phyloP scores from a whole-genome alignment of 2,329 filamentous ascomycete genomes.

The Magnaporthiopsis incrustans region DNA sequence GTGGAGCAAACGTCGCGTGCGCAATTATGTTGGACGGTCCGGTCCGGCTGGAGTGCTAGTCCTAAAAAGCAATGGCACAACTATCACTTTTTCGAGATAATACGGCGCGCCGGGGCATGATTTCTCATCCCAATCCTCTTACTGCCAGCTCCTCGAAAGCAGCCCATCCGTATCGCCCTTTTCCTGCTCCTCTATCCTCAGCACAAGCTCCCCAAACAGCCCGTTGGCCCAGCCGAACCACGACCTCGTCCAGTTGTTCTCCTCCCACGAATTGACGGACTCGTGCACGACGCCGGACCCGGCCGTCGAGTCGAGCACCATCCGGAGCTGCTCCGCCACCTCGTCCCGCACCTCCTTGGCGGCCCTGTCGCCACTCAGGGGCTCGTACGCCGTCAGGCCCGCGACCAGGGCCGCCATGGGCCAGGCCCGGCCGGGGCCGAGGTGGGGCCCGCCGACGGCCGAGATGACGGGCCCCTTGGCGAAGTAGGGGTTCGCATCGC shows the following conservation, averaged over 20 bases:
- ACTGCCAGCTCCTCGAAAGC: conserved; percentile 23
- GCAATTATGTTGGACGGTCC: too few species aligned
- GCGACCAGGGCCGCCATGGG: conserved; percentile 48
- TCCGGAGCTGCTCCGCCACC: conserved; percentile 25
- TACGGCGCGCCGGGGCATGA: too few species aligned
- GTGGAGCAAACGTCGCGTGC: too few species aligned
- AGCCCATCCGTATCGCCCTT: conserved; percentile 17
- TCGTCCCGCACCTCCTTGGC: conserved; percentile 16
- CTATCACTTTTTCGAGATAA: too few species aligned
- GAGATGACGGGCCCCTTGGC: conserved; percentile 57
- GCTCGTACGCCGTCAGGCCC: conserved; percentile 36
- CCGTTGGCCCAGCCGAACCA: conserved; percentile 40
- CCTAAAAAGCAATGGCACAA: too few species aligned
- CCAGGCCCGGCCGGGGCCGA: conserved; percentile 53
- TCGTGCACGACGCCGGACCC: conserved; percentile 41
- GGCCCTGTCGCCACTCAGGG: conserved; percentile 18
- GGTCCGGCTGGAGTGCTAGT: too few species aligned
- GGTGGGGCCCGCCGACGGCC: conserved; percentile 62
- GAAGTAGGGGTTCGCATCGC: conserved; percentile 69
- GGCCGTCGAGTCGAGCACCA: conserved; percentile 32
- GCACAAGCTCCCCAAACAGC: conserved; percentile 32
- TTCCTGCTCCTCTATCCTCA: conserved; percentile 24
- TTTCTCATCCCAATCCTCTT: too few species aligned
- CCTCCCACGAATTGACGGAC: conserved; percentile 34
- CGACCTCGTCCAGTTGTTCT: conserved; percentile 30